Evolutionary conservation across 1,284 basidiomycete genomes (phyloP).

Genomic region (Quambalaria eucalypti): DNA sequence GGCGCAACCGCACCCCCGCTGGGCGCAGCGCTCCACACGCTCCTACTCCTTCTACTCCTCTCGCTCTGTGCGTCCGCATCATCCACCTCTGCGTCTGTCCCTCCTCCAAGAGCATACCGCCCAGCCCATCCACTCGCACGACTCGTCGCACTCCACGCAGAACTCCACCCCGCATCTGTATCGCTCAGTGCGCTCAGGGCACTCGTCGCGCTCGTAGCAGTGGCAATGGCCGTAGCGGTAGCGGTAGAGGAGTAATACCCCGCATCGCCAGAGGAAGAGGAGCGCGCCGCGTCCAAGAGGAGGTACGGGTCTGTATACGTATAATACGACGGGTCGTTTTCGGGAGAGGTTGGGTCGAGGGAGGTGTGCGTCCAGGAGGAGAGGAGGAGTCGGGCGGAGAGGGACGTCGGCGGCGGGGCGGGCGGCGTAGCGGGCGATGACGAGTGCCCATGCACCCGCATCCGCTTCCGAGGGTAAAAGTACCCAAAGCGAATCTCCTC

Average conservation of each 20-base stretch:
- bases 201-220: no score
- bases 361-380: neutral
- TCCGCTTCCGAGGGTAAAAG: neutral
- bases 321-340: neutral
- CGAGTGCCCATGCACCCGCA: no score
- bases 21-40: neutral
- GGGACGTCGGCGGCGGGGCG: neutral
- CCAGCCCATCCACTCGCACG: neutral
- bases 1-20: no score
- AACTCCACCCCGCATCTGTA: neutral
- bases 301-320: neutral
- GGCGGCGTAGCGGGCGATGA: no score
- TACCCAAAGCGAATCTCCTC: neutral
- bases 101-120: neutral
- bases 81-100: no score
- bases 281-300: neutral
- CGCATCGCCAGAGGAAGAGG: neutral
- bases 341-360: neutral
- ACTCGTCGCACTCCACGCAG: neutral
- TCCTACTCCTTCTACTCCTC: neutral
- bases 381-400: neutral
- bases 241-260: no score
- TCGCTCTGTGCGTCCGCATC: no score
- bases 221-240: no score
- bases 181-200: neutral